Evolutionary conservation across 2,329 filamentous ascomycete species (phyloP).

Genomic region (Ophiocordyceps australis): DNA sequence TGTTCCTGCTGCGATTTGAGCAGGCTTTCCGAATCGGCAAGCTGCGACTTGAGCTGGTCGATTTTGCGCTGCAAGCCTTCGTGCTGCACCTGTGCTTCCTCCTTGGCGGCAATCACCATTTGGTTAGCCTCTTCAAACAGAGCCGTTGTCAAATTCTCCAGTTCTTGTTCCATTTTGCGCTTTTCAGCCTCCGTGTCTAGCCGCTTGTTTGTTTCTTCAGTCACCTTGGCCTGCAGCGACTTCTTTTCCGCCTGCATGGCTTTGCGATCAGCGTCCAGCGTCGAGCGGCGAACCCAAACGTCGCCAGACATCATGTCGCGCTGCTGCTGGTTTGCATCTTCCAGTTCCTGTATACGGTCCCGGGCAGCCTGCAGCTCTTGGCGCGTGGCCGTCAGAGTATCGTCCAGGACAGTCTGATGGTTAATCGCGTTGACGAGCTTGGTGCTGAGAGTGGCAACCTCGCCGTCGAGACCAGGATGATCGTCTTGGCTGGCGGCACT

Average conservation of each 20-base stretch:
- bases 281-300: slow-evolving; percentile 55
- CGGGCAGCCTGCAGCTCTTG: slow-evolving; percentile 64
- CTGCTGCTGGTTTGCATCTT: slow-evolving; percentile 45
- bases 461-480: slow-evolving; percentile 41
- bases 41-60: slow-evolving; percentile 69
- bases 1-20: slow-evolving; percentile 88
- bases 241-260: slow-evolving; percentile 41
- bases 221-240: slow-evolving; percentile 35
- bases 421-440: slow-evolving; percentile 98
- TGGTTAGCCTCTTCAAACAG: slow-evolving; percentile 98
- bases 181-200: slow-evolving; percentile 57
- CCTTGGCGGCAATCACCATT: slow-evolving; percentile 83
- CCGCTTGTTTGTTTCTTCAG: slow-evolving; percentile 49
- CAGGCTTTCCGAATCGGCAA: slow-evolving; percentile 72
- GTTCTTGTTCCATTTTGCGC: slow-evolving; percentile 76
- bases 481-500: slow-evolving; percentile 21
- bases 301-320: slow-evolving; percentile 57
- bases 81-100: slow-evolving; percentile 71
- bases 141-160: slow-evolving; percentile 77
- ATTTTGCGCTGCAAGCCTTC: slow-evolving; percentile 70
- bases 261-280: slow-evolving; percentile 54
- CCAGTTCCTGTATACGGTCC: slow-evolving; percentile 48
- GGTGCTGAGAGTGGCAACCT: slow-evolving; percentile 80
- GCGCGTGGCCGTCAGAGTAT: slow-evolving; percentile 64
- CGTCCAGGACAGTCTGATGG: slow-evolving; percentile 81